Conservation (phyloP, 2,329 filamentous ascomycete genomes). For the Exserohilum turcica region DNA sequence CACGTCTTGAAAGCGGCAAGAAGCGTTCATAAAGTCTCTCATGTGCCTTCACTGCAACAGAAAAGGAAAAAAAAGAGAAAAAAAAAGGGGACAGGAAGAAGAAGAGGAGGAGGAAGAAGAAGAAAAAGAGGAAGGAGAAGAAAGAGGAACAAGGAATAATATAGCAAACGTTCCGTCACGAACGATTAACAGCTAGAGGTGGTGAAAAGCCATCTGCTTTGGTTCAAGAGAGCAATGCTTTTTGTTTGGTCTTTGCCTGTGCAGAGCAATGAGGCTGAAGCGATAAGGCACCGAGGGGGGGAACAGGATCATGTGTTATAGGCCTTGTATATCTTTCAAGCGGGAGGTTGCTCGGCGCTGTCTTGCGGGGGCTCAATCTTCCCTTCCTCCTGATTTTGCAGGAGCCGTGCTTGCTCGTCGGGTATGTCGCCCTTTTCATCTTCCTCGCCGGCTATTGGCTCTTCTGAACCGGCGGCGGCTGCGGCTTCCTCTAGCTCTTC, state of each 20-base stretch:
- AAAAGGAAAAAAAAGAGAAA: too few relatives aligned
- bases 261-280: neutral
- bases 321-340: slow-evolving; percentile 2
- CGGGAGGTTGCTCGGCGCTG: slow-evolving; percentile 1
- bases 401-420: slow-evolving; percentile 31
- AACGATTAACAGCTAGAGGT: neutral
- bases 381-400: slow-evolving; percentile 18
- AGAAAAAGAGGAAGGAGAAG: neutral
- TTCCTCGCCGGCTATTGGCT: slow-evolving; percentile 26
- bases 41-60: too few relatives aligned
- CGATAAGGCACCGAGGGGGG: neutral
- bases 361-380: slow-evolving; percentile 11
- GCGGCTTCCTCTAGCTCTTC: slow-evolving; percentile 25
- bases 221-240: too few relatives aligned
- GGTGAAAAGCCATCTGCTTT: neutral
- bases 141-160: neutral
- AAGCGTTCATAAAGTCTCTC: too few relatives aligned
- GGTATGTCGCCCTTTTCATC: slow-evolving; percentile 20
- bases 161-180: neutral
- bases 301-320: neutral
- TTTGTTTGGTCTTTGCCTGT: neutral
- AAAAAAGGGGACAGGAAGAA: neutral
- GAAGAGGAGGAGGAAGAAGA: neutral
- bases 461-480: slow-evolving; percentile 22
- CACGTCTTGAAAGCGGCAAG: too few relatives aligned